Conservation (phyloP, 768 basidiomycete genomes). For the Lactifluus subvellereus region DNA sequence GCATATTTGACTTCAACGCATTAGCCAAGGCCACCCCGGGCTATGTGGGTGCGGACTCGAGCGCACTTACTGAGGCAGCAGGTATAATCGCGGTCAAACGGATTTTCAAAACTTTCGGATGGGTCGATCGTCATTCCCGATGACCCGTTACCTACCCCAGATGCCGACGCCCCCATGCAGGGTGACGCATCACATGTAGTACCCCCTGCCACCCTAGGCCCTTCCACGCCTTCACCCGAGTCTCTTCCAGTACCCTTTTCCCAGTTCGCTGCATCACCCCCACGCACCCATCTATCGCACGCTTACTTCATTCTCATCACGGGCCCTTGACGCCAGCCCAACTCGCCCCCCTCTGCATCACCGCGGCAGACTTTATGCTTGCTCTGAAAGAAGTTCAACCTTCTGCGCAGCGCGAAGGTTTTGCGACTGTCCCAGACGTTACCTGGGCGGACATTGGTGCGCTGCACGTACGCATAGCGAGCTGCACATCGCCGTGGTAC, state of each 20-base stretch:
- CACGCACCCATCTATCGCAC: conserved; percentile 62
- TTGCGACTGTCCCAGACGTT: conserved; percentile 93
- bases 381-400: conserved; percentile 92
- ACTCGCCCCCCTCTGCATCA: conserved; percentile 78
- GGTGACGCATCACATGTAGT: conserved; percentile 31
- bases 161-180: conserved; percentile 33
- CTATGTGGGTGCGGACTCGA: conserved; percentile 93
- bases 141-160: conserved; percentile 26
- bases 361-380: conserved; percentile 65
- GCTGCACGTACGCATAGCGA: conserved; percentile 83
- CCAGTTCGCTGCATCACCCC: conserved; percentile 34
- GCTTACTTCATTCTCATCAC: conserved; percentile 87
- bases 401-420: conserved; percentile 95
- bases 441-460: conserved; percentile 95
- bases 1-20: conserved; percentile 78
- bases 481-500: conserved; percentile 95
- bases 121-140: conserved; percentile 55
- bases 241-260: conserved; percentile 29
- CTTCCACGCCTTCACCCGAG: conserved; percentile 2
- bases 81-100: conserved; percentile 96
- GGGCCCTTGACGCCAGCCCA: conserved; percentile 69
- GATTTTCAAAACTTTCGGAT: conserved; percentile 74
- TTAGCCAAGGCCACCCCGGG: conserved; percentile 94
- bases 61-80: conserved; percentile 86
- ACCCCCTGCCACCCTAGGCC: neutral